These are phyloP conservation scores for Penicillium egyptiacum DNA, from an alignment of 495 filamentous ascomycete genomes.

Conservation along the genomic window DNA sequence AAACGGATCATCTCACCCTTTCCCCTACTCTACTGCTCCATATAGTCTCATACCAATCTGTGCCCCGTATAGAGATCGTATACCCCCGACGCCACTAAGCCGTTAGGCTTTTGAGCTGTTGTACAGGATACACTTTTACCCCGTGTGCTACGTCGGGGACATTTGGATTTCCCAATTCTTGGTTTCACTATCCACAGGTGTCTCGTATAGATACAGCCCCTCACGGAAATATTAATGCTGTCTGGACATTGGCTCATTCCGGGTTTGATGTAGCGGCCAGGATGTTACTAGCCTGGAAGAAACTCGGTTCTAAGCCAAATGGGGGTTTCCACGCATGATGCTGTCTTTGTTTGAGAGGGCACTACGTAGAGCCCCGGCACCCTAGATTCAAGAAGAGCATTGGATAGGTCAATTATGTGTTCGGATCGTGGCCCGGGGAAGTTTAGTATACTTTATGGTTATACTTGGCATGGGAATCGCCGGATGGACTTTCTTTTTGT, in stretches of 20 bases:
- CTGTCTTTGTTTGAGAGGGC: conserved; percentile 2
- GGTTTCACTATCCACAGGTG: background rate
- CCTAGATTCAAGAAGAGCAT: background rate
- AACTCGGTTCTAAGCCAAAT: background rate
- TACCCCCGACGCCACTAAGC: too few species aligned
- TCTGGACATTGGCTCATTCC: background rate
- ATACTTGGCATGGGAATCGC: background rate
- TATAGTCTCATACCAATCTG: too few species aligned
- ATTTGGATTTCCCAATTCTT: background rate
- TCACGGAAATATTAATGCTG: background rate
- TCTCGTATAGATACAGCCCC: background rate
- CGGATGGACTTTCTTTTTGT: background rate
- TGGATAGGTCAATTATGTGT: background rate
- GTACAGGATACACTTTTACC: background rate
- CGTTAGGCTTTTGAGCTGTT: background rate
- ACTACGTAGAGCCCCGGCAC: background rate
- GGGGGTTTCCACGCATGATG: background rate
- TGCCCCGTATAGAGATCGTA: too few species aligned
- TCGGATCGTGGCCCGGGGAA: background rate
- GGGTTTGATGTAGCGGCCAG: background rate
- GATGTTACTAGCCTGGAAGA: background rate
- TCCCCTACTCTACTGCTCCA: background rate
- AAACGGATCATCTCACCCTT: background rate
- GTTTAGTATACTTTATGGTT: background rate
- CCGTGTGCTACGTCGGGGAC: background rate